Evolutionary conservation across 805 yeast species (phyloP), one percentile per base, ranked within the genome.

Genomic region (Lipomyces sp.): DNA sequence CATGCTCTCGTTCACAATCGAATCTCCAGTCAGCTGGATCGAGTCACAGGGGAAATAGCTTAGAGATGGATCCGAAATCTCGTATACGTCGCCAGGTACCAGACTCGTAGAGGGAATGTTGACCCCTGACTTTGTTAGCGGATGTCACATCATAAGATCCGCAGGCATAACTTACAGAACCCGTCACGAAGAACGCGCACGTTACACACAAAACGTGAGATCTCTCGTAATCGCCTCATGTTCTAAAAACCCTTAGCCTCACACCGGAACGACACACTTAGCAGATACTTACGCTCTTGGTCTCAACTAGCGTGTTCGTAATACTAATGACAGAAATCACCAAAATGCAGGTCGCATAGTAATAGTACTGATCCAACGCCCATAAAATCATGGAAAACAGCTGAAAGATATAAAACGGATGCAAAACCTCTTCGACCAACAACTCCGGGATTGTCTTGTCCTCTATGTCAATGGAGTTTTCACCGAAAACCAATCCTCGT

Each of bases 1-100:
- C 97, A 95, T 95, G 4, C 98, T 90, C 76, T 95, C 99, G 77
- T 95, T 95, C n/a, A 95, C 90, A 63, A 95, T 92, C 75, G 97
- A 90, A 75, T 93, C 98, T 60, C 99, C 99, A 42, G 92, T 86
- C 24, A 94, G 79, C 59, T 95, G 80, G 11, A 95, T 77, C 0
- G 97, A 89, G 77, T 95, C 99, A 75, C 97, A 92, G 0, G 99
- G 99, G 58, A 94, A 82, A 0, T 84, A 73, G 2, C 81, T 73
- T 64, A 95, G 79, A 0, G 90, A 84, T 0, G 98, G 96, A 74
- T 93, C 98, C 1, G 92, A 87, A 45, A 95, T 86, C 79, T 95
- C 99, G 75, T 88, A 92, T 0, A 95, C 85, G 77, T 95, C 99
- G 60, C 99, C 99, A 0, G 98, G 98, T 1, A 95, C 98, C 39